phyloP scores from a whole-genome alignment of 768 basidiomycete species.

The Cyclocybe aegerita region DNA sequence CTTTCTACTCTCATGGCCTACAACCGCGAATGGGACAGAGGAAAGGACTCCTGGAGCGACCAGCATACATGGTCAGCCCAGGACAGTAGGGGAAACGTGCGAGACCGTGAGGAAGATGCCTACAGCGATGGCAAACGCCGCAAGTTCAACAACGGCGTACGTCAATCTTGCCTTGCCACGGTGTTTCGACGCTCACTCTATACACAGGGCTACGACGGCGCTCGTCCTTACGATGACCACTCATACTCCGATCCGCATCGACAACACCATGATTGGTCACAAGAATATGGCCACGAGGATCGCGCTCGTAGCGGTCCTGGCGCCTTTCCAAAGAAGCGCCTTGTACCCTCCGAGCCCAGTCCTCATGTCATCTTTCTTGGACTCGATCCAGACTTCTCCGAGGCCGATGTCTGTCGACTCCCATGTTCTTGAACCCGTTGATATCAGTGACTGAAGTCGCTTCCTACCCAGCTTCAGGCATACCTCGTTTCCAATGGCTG shows the following conservation, averaged over 20 bases:
- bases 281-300: slow-evolving; percentile 53
- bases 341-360: slow-evolving; percentile 82
- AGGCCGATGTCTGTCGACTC: slow-evolving; percentile 80
- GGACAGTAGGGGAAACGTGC: slow-evolving; percentile 39
- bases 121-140: slow-evolving; percentile 72
- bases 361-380: slow-evolving; percentile 96
- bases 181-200: slow-evolving; percentile 14
- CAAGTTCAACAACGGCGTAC: slow-evolving; percentile 75
- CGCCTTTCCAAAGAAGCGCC: slow-evolving; percentile 67
- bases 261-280: slow-evolving; percentile 36
- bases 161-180: slow-evolving; percentile 22
- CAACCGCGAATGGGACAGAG: slow-evolving; percentile 87
- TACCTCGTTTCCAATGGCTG: slow-evolving; percentile 73
- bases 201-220: slow-evolving; percentile 51
- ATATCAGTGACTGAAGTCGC: slow-evolving; percentile 34
- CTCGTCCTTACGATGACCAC: slow-evolving; percentile 23
- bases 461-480: slow-evolving; percentile 68
- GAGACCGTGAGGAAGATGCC: slow-evolving; percentile 69
- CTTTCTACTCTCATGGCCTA: slow-evolving; percentile 56
- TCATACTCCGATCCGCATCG: slow-evolving; percentile 22
- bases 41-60: slow-evolving; percentile 63
- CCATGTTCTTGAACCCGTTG: slow-evolving; percentile 28
- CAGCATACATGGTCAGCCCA: slow-evolving; percentile 36
- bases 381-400: slow-evolving; percentile 87
- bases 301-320: slow-evolving; percentile 42